Percentiles rank a stretch among this genome's conserved stretches.
phyloP scores from a whole-genome alignment of 192 early-diverging fungal species.

The Coemansia sp. region DNA sequence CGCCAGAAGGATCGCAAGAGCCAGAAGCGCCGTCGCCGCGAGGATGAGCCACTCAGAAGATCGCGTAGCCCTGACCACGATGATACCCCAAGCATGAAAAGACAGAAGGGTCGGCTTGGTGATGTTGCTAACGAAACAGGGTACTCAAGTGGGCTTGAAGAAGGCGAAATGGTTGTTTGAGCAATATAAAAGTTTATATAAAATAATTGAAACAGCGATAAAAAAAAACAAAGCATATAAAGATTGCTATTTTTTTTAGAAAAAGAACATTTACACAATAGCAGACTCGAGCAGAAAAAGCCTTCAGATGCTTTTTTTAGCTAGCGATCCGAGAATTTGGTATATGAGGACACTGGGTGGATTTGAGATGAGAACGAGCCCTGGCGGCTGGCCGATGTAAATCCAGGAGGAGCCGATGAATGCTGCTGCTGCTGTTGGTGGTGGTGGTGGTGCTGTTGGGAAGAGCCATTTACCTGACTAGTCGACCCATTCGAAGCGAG shows the following conservation, averaged over 20 bases:
- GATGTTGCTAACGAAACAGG: not conserved
- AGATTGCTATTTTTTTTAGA: not conserved
- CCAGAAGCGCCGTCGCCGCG: slow-evolving; percentile 13
- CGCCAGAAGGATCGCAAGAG: slow-evolving; percentile 57
- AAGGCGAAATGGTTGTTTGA: slow-evolving; percentile 45
- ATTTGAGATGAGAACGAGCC: slow-evolving; percentile 27
- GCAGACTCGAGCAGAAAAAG: not conserved
- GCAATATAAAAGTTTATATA: not conserved
- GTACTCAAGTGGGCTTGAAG: slow-evolving; percentile 38
- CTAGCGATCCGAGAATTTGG: slow-evolving; percentile 15
- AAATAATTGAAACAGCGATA: not conserved
- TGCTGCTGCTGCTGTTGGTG: slow-evolving; percentile 21
- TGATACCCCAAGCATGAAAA: not conserved
- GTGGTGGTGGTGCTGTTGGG: not conserved
- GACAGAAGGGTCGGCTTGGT: not conserved
- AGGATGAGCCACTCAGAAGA: slow-evolving; percentile 26
- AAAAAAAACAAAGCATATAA: not conserved
- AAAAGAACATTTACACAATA: not conserved
- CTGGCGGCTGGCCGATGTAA: slow-evolving; percentile 23
- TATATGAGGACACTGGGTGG: slow-evolving; percentile 11
- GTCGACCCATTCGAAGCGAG: not conserved
- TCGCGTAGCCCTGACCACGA: slow-evolving; percentile 24
- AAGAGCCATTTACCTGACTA: not conserved
- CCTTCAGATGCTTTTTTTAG: not conserved
- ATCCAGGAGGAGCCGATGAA: slow-evolving; percentile 3